Percentiles rank a stretch among this genome's conserved stretches.
phyloP scores from a whole-genome alignment of 2,329 filamentous ascomycete species.

The Colletotrichum horii region DNA sequence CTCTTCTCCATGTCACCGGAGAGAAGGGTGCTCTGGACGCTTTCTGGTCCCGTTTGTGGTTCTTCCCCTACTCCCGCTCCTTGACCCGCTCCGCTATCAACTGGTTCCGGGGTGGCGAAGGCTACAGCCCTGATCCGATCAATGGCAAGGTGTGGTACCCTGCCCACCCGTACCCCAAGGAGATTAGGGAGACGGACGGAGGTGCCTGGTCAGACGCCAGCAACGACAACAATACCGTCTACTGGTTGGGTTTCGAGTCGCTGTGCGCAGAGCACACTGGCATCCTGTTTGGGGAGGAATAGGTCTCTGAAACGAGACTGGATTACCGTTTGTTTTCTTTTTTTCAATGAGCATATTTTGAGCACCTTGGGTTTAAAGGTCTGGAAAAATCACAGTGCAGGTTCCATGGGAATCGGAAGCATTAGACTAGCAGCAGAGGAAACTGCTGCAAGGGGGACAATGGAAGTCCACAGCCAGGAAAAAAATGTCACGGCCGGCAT shows the following conservation, averaged over 20 bases:
- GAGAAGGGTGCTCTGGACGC: conserved; percentile 34
- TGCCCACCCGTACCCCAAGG: conserved; percentile 13
- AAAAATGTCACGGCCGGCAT: conserved; percentile 14
- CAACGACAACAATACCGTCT: conserved; percentile 14
- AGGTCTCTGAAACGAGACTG: not conserved
- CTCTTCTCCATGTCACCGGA: conserved; percentile 44
- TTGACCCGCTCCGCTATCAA: conserved; percentile 33
- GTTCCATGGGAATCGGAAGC: not conserved
- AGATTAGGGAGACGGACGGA: conserved; percentile 10
- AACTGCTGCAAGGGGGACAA: not conserved
- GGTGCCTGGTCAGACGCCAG: conserved; percentile 23
- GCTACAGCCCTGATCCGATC: conserved; percentile 31
- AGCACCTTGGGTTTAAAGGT: conserved; percentile 1
- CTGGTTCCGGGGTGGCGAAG: conserved; percentile 25
- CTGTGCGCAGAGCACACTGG: conserved; percentile 16
- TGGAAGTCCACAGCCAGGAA: not conserved
- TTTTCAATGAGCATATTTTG: not conserved
- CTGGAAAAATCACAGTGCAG: not conserved
- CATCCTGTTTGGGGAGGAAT: conserved; percentile 20
- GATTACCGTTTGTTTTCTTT: not conserved
- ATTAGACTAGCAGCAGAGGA: not conserved
- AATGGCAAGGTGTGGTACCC: conserved; percentile 35
- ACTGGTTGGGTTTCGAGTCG: conserved; percentile 19
- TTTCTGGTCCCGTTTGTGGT: conserved; percentile 43
- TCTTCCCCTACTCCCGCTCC: conserved; percentile 35